Evolutionary conservation across 108 stramenopile species (phyloP).

Genomic region (Nitzschia palea): DNA sequence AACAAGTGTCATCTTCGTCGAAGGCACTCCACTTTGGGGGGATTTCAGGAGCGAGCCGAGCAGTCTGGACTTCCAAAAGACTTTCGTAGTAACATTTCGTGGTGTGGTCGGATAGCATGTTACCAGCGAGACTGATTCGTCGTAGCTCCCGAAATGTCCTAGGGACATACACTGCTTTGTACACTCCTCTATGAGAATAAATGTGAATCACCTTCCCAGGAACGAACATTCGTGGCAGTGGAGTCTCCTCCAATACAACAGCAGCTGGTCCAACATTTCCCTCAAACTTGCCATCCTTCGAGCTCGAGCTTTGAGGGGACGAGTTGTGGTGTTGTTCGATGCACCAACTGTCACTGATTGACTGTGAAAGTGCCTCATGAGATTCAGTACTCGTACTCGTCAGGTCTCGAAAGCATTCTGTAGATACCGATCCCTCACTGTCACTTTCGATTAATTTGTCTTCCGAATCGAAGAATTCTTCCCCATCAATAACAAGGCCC

Average conservation of each 20-base stretch:
- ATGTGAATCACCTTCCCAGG: slow-evolving; percentile 93
- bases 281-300: slow-evolving; percentile 17
- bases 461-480: slow-evolving; percentile 75
- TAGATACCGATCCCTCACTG: slow-evolving; percentile 31
- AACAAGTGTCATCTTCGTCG: slow-evolving; percentile 79
- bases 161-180: slow-evolving; percentile 82
- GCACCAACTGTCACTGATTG: slow-evolving; percentile 38
- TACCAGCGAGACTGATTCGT: slow-evolving; percentile 84
- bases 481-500: slow-evolving; percentile 70
- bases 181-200: slow-evolving; percentile 87
- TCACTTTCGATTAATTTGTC: slow-evolving; percentile 62
- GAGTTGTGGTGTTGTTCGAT: slow-evolving; percentile 9
- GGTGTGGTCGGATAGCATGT: slow-evolving; percentile 90
- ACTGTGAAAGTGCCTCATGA: slow-evolving; percentile 1
- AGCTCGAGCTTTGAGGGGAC: not conserved
- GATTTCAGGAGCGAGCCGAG: slow-evolving; percentile 58
- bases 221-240: slow-evolving; percentile 88
- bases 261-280: slow-evolving; percentile 35
- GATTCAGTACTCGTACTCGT: not conserved
- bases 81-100: slow-evolving; percentile 84
- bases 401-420: slow-evolving; percentile 21
- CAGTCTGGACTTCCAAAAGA: slow-evolving; percentile 82
- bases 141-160: slow-evolving; percentile 76
- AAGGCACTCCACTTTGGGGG: slow-evolving; percentile 94
- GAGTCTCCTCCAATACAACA: slow-evolving; percentile 84